These are phyloP conservation scores for Botrytis hyacinthi DNA, from an alignment of 2,329 filamentous ascomycete species.

Conservation along the genomic window DNA sequence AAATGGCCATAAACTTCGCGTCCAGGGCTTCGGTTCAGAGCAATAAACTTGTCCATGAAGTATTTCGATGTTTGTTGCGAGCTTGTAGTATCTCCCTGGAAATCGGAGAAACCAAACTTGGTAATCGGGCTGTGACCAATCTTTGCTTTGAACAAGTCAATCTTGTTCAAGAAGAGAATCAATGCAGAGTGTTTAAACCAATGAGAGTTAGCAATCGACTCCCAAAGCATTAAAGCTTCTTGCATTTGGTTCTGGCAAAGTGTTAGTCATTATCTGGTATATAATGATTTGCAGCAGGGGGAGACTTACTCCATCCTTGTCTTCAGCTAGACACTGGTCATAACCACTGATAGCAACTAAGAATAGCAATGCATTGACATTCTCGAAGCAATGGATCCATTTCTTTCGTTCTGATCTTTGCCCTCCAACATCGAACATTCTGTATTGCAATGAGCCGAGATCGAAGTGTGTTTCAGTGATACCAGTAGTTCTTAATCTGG, in stretches of 20 bases:
- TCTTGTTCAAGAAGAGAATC: constrained; percentile 85
- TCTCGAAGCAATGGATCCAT: constrained; percentile 77
- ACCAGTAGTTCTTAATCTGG: constrained; percentile 85
- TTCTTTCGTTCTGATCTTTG: constrained; percentile 75
- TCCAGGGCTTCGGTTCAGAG: constrained; percentile 63
- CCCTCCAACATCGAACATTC: constrained; percentile 81
- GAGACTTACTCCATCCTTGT: constrained; percentile 82
- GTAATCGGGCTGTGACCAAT: constrained; percentile 67
- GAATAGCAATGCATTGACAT: constrained; percentile 84
- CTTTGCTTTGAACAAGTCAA: constrained; percentile 81
- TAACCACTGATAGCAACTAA: constrained; percentile 94
- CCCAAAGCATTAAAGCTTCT: constrained; percentile 82
- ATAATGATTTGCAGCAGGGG: neutral
- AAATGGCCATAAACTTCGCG: constrained; percentile 59
- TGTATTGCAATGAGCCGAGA: constrained; percentile 85
- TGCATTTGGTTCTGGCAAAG: constrained; percentile 78
- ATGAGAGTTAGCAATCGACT: constrained; percentile 80
- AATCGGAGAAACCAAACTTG: constrained; percentile 74
- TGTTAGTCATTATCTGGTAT: constrained; percentile 27
- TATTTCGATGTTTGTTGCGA: constrained; percentile 75
- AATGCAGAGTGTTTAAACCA: constrained; percentile 82
- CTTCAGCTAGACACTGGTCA: constrained; percentile 93
- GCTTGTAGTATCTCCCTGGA: constrained; percentile 67
- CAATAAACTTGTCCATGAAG: constrained; percentile 77
- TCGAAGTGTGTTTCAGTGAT: constrained; percentile 96